Conservation (phyloP, 1,139 yeast species). For the Kodamaea alishanica region DNA sequence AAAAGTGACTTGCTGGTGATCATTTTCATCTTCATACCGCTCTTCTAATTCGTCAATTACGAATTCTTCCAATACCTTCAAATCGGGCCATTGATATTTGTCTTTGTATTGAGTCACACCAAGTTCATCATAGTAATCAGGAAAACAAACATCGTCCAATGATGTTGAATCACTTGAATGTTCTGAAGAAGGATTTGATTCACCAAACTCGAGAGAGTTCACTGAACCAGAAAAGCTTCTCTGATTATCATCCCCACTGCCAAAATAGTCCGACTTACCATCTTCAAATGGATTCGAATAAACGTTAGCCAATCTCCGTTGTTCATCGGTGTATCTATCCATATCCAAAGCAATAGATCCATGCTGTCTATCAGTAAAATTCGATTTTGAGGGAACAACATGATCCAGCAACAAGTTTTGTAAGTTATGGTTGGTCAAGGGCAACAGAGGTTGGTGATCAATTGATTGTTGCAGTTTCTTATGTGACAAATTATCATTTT, state of each 20-base stretch:
- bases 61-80: conserved; percentile 68
- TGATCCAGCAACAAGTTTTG: conserved; percentile 21
- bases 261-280: conserved; percentile 8
- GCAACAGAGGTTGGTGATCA: conserved; percentile 16
- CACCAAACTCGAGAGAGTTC: conserved; percentile 43
- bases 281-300: conserved; percentile 17
- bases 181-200: conserved; percentile 70
- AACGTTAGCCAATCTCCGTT: conserved; percentile 21
- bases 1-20: conserved; percentile 13
- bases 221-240: conserved; percentile 13
- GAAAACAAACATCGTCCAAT: conserved; percentile 66
- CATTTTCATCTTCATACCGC: conserved; percentile 14
- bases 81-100: conserved; percentile 70
- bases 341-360: conserved; percentile 36
- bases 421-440: conserved; percentile 39
- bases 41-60: conserved; percentile 63
- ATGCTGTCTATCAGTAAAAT: conserved; percentile 10
- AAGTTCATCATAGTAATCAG: conserved; percentile 35
- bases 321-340: conserved; percentile 40
- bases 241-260: conserved; percentile 18
- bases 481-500: too few relatives aligned
- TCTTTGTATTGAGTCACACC: conserved; percentile 21
- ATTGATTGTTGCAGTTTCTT: too few relatives aligned
- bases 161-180: conserved; percentile 70
- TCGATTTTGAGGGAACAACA: neutral